A percentile compares a stretch with the other conserved stretches of the same genome.
These are phyloP conservation scores for Tolypocladium ophioglossoides DNA, from an alignment of 2,329 filamentous ascomycete species.

Conservation along the genomic window DNA sequence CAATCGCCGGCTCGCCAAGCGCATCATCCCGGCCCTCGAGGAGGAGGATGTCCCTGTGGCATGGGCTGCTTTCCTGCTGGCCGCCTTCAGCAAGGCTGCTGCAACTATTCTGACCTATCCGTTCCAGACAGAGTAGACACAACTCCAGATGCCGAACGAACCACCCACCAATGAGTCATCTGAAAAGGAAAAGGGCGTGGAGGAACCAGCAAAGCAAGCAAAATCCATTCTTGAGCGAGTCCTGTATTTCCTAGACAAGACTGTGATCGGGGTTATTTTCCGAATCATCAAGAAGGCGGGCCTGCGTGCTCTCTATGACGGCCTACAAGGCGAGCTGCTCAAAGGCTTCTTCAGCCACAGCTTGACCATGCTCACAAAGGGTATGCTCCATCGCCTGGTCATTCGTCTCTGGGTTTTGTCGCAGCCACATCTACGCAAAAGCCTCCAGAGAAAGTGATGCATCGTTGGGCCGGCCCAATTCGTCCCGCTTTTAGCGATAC, in stretches of 20 bases:
- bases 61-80: slow-evolving; percentile 37
- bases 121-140: slow-evolving; percentile 73
- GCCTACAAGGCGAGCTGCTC: slow-evolving; percentile 63
- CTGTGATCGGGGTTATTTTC: slow-evolving; percentile 53
- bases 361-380: slow-evolving; percentile 79
- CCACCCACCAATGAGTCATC: slow-evolving; percentile 3
- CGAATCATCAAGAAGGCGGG: slow-evolving; percentile 55
- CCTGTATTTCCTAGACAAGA: slow-evolving; percentile 23
- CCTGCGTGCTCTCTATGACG: slow-evolving; percentile 59
- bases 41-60: slow-evolving; percentile 27
- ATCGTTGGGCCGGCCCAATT: background rate
- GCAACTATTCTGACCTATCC: slow-evolving; percentile 75
- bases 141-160: slow-evolving; percentile 56
- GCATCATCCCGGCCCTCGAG: slow-evolving; percentile 40
- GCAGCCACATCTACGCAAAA: slow-evolving; percentile 14
- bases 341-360: slow-evolving; percentile 82
- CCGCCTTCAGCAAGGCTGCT: slow-evolving; percentile 67
- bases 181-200: slow-evolving; percentile 5
- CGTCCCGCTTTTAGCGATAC: background rate
- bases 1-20: slow-evolving; percentile 58
- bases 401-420: slow-evolving; percentile 59
- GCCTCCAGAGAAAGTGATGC: slow-evolving; percentile 4
- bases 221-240: slow-evolving; percentile 6
- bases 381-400: slow-evolving; percentile 60
- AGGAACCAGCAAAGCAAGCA: background rate